Conservation (phyloP, 179 eudicot species). For the Beta macrorhiza region DNA sequence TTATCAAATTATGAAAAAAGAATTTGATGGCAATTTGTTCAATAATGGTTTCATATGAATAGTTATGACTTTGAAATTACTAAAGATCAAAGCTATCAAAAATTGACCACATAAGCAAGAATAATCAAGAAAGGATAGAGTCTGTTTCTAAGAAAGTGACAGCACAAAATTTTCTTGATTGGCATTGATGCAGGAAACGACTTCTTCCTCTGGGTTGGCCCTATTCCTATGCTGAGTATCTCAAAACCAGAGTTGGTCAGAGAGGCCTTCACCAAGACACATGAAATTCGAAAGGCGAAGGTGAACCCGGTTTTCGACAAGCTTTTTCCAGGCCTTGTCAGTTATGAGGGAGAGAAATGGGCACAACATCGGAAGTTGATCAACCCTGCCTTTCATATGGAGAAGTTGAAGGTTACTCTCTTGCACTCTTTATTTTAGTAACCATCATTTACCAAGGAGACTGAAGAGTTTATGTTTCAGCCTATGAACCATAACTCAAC, state of each 20-base stretch:
- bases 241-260: conserved; percentile 25
- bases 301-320: conserved; percentile 19
- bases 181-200: conserved; percentile 25
- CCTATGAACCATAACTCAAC: no score
- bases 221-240: conserved; percentile 27
- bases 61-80: no score
- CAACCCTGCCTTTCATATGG: conserved; percentile 42
- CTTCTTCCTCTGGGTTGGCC: conserved; percentile 29
- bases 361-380: conserved; percentile 38
- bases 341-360: conserved; percentile 39
- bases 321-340: conserved; percentile 25
- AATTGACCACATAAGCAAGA: no score
- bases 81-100: no score
- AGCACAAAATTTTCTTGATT: neutral
- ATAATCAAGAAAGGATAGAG: no score
- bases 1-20: no score
- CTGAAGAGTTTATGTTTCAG: no score
- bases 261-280: conserved; percentile 22
- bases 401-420: conserved; percentile 34
- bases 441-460: no score
- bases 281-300: conserved; percentile 32
- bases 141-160: neutral
- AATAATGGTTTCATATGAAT: no score
- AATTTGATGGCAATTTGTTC: no score
- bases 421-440: neutral